Evolutionary conservation across 2,329 filamentous ascomycete genomes (phyloP).

Genomic region (Cladosporium sp.): DNA sequence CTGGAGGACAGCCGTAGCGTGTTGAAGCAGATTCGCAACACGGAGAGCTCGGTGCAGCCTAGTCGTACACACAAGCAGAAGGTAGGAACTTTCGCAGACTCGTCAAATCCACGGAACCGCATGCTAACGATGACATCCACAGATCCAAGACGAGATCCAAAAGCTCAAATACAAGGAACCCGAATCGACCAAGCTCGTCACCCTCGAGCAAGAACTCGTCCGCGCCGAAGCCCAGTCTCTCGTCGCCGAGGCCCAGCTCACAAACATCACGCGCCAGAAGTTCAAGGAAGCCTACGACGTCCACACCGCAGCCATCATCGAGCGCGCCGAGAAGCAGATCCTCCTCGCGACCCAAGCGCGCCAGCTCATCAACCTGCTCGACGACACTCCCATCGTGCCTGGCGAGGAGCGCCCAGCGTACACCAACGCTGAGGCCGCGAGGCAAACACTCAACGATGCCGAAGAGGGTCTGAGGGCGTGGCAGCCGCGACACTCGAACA

Average conservation of each 20-base stretch:
- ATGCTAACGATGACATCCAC: not conserved
- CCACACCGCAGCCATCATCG: constrained; percentile 87
- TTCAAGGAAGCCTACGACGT: constrained; percentile 91
- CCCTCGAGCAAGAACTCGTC: constrained; percentile 93
- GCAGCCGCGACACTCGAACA: constrained; percentile 59
- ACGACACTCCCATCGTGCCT: constrained; percentile 86
- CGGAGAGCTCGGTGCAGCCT: constrained; percentile 92
- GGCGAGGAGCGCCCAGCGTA: constrained; percentile 77
- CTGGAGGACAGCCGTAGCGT: constrained; percentile 81
- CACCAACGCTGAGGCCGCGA: constrained; percentile 65
- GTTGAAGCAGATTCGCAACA: constrained; percentile 92
- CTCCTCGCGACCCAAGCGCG: constrained; percentile 90
- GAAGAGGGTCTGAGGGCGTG: constrained; percentile 85
- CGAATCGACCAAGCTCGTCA: constrained; percentile 75
- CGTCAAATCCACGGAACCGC: not conserved
- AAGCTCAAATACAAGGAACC: constrained; percentile 92
- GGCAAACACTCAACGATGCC: constrained; percentile 87
- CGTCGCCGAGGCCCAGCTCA: constrained; percentile 94
- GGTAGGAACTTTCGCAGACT: constrained; percentile 35
- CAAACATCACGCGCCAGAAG: constrained; percentile 93
- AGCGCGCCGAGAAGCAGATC: constrained; percentile 95
- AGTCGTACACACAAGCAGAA: constrained; percentile 84
- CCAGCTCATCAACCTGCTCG: constrained; percentile 78
- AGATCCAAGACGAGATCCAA: constrained; percentile 87
- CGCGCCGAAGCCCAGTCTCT: constrained; percentile 93